Conservation (phyloP, 73 alveolate species). For the Paraurostyla sp. region DNA sequence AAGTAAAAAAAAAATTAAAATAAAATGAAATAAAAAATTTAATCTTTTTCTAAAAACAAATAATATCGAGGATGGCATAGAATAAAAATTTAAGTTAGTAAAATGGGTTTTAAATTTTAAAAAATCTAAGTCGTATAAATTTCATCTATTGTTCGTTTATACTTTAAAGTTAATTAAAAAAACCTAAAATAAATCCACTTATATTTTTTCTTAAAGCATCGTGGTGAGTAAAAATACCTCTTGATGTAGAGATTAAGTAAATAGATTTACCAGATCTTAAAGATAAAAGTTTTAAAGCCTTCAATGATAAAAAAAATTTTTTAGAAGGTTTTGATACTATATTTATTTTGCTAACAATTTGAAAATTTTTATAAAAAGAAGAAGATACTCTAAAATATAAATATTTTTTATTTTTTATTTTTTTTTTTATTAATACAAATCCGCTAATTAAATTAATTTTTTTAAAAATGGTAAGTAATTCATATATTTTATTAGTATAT, state of each 20-base stretch:
- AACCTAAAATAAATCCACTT: too few relatives aligned
- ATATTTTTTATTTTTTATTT: too few relatives aligned
- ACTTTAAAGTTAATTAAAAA: too few relatives aligned
- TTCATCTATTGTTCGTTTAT: too few relatives aligned
- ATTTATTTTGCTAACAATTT: neutral
- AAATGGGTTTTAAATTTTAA: neutral
- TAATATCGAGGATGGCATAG: slow-evolving; percentile 53
- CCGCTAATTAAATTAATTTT: neutral
- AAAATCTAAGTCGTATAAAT: too few relatives aligned
- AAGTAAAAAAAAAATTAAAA: neutral
- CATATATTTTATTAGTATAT: neutral
- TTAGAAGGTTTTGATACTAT: neutral
- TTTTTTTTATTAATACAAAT: neutral
- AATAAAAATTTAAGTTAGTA: slow-evolving; percentile 11
- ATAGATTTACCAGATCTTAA: neutral
- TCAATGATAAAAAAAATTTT: neutral
- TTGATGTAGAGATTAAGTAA: neutral
- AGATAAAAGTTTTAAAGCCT: neutral
- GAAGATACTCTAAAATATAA: neutral
- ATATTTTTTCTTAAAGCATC: too few relatives aligned
- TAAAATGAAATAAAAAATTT: neutral
- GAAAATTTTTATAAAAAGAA: neutral
- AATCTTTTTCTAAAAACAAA: slow-evolving; percentile 23
- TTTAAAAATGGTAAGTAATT: neutral
- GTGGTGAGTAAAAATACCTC: slow-evolving; percentile 5